Base-by-base conservation (phyloP, 2,329 filamentous ascomycete genomes). In the Westerdykella aurantiaca region DNA sequence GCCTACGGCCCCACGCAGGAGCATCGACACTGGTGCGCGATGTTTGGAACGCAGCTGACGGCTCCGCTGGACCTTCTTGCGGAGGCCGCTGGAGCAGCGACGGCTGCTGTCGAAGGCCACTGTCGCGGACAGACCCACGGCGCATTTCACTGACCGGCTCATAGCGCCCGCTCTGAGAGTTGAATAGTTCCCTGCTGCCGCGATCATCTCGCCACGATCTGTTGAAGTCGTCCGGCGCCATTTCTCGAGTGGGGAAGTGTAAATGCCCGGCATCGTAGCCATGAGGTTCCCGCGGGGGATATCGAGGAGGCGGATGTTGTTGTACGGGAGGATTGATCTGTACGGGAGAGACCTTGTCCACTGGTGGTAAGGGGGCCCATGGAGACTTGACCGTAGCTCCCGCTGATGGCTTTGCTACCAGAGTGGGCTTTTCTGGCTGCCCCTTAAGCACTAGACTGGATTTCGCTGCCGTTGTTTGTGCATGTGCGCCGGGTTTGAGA, bases 101-200 rank as follows among this genome's bases (percentile, higher is more conserved):
- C 18, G 88, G 85, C 52, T 91, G 84, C 51, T 91, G 84, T 39
- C 86, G 81, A 44, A 80, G 76, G 48, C 79, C 76, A 43, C 93
- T 86, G 43, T 81, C 79, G 41, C 85, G 80, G 51, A 79, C 72
- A 23, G 85, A 81, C 14, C 80, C 81, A 51, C 88, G 81, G 31
- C 89, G 83, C 49, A 71, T 74, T 43, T 95, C 88, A 41, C 79
- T 74, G 3, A 90, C 91, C 13, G 90, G 89, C 63, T 97, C 91
- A 56, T 95, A 95, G 40, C 88, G 84, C 14, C 91, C 91, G 42
- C 88, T 95, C 43, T 94, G 86, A n/a, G 91, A 95, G 64, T 97
- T 96, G 71, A 83, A 97, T 0, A 97, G 74, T 65, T 97, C 90
- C 44, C 86, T 77, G 49, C 80, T 82, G 10, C 77, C 74, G 44